Evolutionary conservation across 1,284 basidiomycete species (phyloP), one percentile per base, ranked within the genome.

Genomic region (Melanopsichium pennsylvanicum): DNA sequence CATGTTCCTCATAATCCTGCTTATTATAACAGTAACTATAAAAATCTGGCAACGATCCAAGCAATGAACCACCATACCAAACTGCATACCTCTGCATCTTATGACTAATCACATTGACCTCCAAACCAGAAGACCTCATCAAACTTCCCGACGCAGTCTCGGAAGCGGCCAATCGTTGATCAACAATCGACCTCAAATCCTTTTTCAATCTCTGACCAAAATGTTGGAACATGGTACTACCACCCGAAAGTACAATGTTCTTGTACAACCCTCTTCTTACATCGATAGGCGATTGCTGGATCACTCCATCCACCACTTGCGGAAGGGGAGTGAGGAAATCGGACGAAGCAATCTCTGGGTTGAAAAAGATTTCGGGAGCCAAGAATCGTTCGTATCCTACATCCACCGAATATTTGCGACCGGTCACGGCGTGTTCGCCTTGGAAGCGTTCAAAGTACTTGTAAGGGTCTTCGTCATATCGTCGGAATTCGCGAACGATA

Each of bases 361-460:
- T 98, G 87, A 98, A 98, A 85, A 98, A 97, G 81, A 98, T 96
- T 82, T 98, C 96, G 5, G 96, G 93, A 0, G 95, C 95, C 33
- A 99, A 88, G 87, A 99, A 99, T 31, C 96, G 92, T 83, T 98
- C 96, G 83, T 97, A 98, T 18, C 96, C 96, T 58, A 99, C 88
- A 78, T 99, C 95, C 40, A 98, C 85, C 45, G 85, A 81, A 82
- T 95, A 96, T 88, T 91, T 89, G 89, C 93, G 80, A 23, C 93
- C 90, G 0, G 93, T 97, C 27, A 96, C 93, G 39, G 88, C 89
- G 82, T 97, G 88, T 81, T 97, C 92, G 41, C 93, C 94, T 32
- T 96, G 89, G 79, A 89, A 97, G 66, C 93, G 86, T 81, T 93
- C 90, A 82, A 99, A 97, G 84, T 93, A 90, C 84, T 95, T 97